These are phyloP conservation scores for Podospora conica DNA, from an alignment of 495 filamentous ascomycete species.

Conservation along the genomic window DNA sequence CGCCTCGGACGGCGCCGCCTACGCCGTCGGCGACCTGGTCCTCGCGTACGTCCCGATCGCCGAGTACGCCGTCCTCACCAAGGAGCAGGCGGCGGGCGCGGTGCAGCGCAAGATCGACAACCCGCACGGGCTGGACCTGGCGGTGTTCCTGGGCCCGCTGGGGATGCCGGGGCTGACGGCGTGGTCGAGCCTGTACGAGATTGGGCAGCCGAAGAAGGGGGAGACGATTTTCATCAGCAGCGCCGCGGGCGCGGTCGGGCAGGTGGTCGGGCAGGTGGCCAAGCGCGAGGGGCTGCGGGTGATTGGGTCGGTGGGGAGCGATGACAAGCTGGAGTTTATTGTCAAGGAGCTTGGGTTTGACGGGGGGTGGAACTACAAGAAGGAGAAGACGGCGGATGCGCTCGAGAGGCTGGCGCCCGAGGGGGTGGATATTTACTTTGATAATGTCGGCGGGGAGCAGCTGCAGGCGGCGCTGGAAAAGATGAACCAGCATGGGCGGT, in stretches of 20 bases:
- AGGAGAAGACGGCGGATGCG: conserved; percentile 60
- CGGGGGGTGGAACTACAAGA: conserved; percentile 66
- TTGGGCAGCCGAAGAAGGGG: conserved; percentile 78
- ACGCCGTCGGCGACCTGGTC: conserved; percentile 63
- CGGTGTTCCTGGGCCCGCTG: conserved; percentile 62
- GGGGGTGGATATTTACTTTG: conserved; percentile 91
- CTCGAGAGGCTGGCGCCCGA: conserved; percentile 68
- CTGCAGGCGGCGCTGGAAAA: conserved; percentile 67
- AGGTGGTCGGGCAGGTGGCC: conserved; percentile 77
- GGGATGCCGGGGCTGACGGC: conserved; percentile 88
- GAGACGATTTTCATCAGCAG: conserved; percentile 84
- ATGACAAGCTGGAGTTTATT: conserved; percentile 65
- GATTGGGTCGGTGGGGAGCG: conserved; percentile 60
- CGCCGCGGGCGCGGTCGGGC: conserved; percentile 78
- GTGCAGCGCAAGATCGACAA: conserved; percentile 49
- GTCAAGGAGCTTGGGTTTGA: conserved; percentile 61
- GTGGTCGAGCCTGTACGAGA: conserved; percentile 73
- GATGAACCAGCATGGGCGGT: conserved; percentile 65
- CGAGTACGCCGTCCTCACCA: conserved; percentile 50
- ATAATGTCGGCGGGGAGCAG: conserved; percentile 90
- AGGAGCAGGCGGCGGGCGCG: conserved; percentile 22
- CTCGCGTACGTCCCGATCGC: conserved; percentile 53
- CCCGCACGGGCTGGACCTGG: conserved; percentile 56
- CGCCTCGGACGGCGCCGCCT: conserved; percentile 56
- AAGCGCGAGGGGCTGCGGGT: conserved; percentile 84